phyloP scores from a whole-genome alignment of 1,284 basidiomycete genomes.

The Melanopsichium pennsylvanicum region DNA sequence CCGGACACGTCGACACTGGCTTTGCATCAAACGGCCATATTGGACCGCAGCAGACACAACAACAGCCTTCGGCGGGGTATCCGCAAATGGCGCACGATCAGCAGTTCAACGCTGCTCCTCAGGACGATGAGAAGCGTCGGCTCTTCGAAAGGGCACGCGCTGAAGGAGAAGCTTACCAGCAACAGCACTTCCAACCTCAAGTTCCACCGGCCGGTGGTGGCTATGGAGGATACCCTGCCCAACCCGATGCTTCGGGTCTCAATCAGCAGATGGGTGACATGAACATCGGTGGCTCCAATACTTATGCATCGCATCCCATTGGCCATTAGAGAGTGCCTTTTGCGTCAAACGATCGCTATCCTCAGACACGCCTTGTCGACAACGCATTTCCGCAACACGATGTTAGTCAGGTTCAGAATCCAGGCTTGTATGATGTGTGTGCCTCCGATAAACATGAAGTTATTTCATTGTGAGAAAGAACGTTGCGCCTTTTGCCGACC shows the following conservation, averaged over 20 bases:
- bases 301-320: slow-evolving; percentile 23
- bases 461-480: no score
- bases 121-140: slow-evolving; percentile 60
- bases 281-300: slow-evolving; percentile 24
- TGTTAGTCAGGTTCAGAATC: no score
- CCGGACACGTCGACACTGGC: slow-evolving; percentile 3
- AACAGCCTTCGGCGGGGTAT: slow-evolving; percentile 9
- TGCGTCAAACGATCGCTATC: no score
- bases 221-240: slow-evolving; percentile 21
- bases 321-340: slow-evolving; percentile 5
- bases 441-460: no score
- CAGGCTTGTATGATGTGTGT: no score
- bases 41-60: slow-evolving; percentile 8
- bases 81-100: slow-evolving; percentile 11
- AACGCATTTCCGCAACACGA: no score
- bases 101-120: slow-evolving; percentile 34
- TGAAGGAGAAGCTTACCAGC: slow-evolving; percentile 60
- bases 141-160: slow-evolving; percentile 59
- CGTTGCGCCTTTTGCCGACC: no score
- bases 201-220: slow-evolving; percentile 6
- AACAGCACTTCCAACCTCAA: slow-evolving; percentile 33
- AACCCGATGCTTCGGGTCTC: slow-evolving; percentile 16
- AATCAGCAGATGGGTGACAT: slow-evolving; percentile 30
- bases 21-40: slow-evolving; percentile 8
- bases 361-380: no score